phyloP scores from a whole-genome alignment of 345 rosid genomes.

The Populus ilicifolia region DNA sequence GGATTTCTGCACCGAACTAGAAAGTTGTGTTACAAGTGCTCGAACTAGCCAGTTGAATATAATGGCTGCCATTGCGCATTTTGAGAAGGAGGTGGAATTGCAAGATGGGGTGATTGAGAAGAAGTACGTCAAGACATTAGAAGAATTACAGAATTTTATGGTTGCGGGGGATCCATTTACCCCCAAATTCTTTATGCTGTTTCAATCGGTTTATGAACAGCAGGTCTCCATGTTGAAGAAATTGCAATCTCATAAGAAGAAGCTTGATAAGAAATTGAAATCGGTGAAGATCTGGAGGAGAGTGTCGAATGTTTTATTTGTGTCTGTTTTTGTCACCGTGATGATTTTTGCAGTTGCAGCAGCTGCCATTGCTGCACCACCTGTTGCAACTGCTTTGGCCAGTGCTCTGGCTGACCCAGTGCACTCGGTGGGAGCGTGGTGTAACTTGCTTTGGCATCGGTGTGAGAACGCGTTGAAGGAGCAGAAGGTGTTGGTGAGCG shows the following conservation, averaged over 20 bases:
- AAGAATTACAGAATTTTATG: constrained; percentile 60
- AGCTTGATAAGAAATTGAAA: constrained; percentile 62
- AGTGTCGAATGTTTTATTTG: constrained; percentile 68
- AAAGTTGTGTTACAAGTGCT: constrained; percentile 59
- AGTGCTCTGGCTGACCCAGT: constrained; percentile 66
- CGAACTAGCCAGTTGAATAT: constrained; percentile 60
- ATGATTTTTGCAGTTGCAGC: constrained; percentile 85
- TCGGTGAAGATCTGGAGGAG: constrained; percentile 66
- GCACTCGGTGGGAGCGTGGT: constrained; percentile 76
- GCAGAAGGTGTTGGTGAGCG: constrained; percentile 45
- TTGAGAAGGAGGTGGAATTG: constrained; percentile 43
- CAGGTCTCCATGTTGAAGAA: constrained; percentile 51
- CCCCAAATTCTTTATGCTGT: constrained; percentile 52
- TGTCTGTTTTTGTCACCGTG: constrained; percentile 62
- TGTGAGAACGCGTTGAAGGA: constrained; percentile 54
- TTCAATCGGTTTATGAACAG: constrained; percentile 47
- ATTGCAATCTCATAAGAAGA: constrained; percentile 44
- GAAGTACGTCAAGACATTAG: constrained; percentile 57
- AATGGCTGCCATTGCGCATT: constrained; percentile 55
- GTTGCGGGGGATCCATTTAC: constrained; percentile 65
- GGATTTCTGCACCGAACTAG: constrained; percentile 74
- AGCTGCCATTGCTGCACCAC: constrained; percentile 78
- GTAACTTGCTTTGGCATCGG: constrained; percentile 52
- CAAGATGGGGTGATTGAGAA: constrained; percentile 31
- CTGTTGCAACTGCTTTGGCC: constrained; percentile 59